Conservation (phyloP, 805 yeast species). For the Candida boidinii region DNA sequence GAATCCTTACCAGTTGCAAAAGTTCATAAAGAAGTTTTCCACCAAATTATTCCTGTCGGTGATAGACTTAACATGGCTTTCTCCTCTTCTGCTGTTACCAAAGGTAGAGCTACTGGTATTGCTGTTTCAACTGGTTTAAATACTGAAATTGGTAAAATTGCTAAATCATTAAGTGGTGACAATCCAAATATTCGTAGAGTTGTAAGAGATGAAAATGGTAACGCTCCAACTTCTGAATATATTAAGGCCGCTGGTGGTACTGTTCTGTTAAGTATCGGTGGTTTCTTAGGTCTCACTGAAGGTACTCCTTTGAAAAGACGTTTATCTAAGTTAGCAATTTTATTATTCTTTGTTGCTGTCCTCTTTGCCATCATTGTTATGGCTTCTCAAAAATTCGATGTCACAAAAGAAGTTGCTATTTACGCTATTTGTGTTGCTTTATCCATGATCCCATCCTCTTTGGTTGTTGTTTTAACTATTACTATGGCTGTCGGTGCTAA, state of each 20-base stretch:
- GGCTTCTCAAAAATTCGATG: slow-evolving; percentile 72
- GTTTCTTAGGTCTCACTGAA: slow-evolving; percentile 62
- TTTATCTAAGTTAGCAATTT: slow-evolving; percentile 68
- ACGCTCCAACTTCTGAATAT: slow-evolving; percentile 34
- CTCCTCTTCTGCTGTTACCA: slow-evolving; percentile 60
- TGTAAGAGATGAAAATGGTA: slow-evolving; percentile 33
- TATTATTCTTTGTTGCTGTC: slow-evolving; percentile 70
- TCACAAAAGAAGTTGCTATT: slow-evolving; percentile 74
- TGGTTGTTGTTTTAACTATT: slow-evolving; percentile 74
- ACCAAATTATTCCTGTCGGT: slow-evolving; percentile 48
- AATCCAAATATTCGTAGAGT: slow-evolving; percentile 30
- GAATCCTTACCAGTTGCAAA: slow-evolving; percentile 73
- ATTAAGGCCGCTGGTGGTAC: slow-evolving; percentile 39
- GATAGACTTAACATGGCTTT: slow-evolving; percentile 68
- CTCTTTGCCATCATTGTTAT: slow-evolving; percentile 77
- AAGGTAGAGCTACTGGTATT: slow-evolving; percentile 68
- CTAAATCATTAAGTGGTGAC: slow-evolving; percentile 42
- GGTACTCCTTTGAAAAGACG: slow-evolving; percentile 81
- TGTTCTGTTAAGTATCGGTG: slow-evolving; percentile 47
- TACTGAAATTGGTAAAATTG: slow-evolving; percentile 73
- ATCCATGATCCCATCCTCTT: slow-evolving; percentile 76
- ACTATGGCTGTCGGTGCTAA: slow-evolving; percentile 81
- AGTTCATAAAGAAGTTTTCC: slow-evolving; percentile 32
- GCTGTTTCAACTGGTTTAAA: slow-evolving; percentile 59
- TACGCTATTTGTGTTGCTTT: slow-evolving; percentile 82